Evolutionary conservation across 495 filamentous ascomycete species (phyloP).

Genomic region (Thermochaetoides thermophila): DNA sequence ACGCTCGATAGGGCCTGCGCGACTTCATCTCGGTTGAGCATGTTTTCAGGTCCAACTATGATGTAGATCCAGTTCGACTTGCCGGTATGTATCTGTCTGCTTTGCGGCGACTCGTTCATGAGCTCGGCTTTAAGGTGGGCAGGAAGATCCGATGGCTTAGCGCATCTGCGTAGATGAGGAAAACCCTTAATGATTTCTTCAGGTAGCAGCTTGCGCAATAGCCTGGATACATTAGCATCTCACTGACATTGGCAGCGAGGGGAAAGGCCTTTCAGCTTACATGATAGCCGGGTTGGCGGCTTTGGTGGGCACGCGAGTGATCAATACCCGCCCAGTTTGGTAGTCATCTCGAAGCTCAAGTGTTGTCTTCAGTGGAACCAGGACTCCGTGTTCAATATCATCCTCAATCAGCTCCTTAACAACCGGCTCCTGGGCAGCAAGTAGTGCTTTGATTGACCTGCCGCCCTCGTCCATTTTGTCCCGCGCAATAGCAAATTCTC

Average conservation of each 20-base stretch:
- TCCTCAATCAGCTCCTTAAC: slow-evolving; percentile 16
- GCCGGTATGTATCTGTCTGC: slow-evolving; percentile 29
- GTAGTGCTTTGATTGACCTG: slow-evolving; percentile 9
- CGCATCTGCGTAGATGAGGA: slow-evolving; percentile 69
- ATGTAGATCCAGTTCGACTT: slow-evolving; percentile 36
- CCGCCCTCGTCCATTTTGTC: slow-evolving; percentile 15
- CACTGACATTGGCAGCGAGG: slow-evolving; percentile 6
- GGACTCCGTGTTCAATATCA: slow-evolving; percentile 22
- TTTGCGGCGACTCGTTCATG: slow-evolving; percentile 29
- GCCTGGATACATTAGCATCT: slow-evolving; percentile 24
- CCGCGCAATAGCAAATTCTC: no score
- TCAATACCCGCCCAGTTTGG: slow-evolving; percentile 32
- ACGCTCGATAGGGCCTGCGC: slow-evolving; percentile 17
- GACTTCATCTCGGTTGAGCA: slow-evolving; percentile 26
- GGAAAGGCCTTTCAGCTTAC: slow-evolving; percentile 24
- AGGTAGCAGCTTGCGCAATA: slow-evolving; percentile 34
- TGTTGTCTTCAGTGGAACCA: slow-evolving; percentile 41
- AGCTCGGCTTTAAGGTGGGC: slow-evolving; percentile 30
- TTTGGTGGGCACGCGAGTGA: slow-evolving; percentile 38
- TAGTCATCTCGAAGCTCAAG: slow-evolving; percentile 37
- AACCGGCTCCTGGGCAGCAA: slow-evolving; percentile 17
- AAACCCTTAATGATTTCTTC: slow-evolving; percentile 45
- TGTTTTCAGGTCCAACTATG: slow-evolving; percentile 27
- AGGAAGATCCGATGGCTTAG: slow-evolving; percentile 56
- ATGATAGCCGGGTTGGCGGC: slow-evolving; percentile 35